These are phyloP conservation scores for Xylariaceae sp. DNA, from an alignment of 2,329 filamentous ascomycete species.

Conservation along the genomic window DNA sequence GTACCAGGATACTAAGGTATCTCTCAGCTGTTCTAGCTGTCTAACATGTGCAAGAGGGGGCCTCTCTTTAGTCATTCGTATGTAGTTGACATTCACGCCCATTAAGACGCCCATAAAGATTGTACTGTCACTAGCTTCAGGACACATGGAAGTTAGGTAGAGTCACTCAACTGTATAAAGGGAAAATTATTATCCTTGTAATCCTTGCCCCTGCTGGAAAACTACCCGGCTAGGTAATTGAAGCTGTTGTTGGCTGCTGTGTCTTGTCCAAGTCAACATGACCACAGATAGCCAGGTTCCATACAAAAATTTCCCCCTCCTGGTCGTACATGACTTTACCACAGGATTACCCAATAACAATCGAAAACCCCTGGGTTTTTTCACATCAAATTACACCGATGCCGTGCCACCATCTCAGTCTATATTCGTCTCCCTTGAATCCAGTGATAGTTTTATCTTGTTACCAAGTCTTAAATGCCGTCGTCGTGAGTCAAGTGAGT, in stretches of 20 bases:
- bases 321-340: conserved; percentile 29
- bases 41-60: no score
- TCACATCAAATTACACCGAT: conserved; percentile 42
- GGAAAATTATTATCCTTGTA: conserved; percentile 20
- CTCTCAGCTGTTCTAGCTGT: no score
- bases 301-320: conserved; percentile 24
- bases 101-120: no score
- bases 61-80: no score
- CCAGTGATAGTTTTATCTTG: conserved; percentile 43
- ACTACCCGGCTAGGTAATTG: conserved; percentile 13
- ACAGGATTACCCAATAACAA: conserved; percentile 25
- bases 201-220: conserved; percentile 1
- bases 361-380: conserved; percentile 30
- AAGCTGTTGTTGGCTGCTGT: conserved; percentile 9
- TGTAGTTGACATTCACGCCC: no score
- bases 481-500: conserved; percentile 43
- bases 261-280: conserved; percentile 24
- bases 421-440: conserved; percentile 41
- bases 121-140: background rate
- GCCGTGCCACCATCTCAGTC: conserved; percentile 41
- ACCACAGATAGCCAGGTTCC: conserved; percentile 22
- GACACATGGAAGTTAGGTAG: background rate
- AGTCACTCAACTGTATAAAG: background rate
- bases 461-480: conserved; percentile 41
- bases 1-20: no score